Evolutionary conservation across 768 basidiomycete genomes (phyloP), one percentile per base, ranked within the genome.

Genomic region (Boletus rubescentipes): DNA sequence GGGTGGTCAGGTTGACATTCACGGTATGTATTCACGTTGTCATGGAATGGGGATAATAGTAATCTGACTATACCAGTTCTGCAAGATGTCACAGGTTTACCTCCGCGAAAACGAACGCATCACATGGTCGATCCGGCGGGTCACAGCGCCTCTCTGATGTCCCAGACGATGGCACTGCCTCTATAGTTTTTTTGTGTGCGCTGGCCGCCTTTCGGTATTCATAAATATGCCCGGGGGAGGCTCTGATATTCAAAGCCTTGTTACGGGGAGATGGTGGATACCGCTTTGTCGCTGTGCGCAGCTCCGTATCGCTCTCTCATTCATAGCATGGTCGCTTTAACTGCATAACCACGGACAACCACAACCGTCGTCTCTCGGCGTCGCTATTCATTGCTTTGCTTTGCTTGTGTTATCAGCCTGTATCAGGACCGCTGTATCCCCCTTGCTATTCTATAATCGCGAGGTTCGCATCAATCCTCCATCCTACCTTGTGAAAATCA

Each of bases 61-160:
- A 41, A 53, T 45, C 48, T 60, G 41, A 60, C 51, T 39, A 30
- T 8, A 21, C 21, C 30, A 69, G 69, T 69, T 26, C 50, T 72
- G 44, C 74, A 83, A 72, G 82, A 83, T 58, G 73, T 84, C 58
- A 67, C 80, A 54, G 75, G 73, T 38, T 64, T 84, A 42, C 82
- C 84, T 16, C 66, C 73, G 20, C 77, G 85, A 64, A 86, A 87
- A 70, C 81, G 85, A 50, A 72, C 79, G 20, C 85, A 86, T 67
- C 84, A 85, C 65, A 80, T 85, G 76, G 81, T 85, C 70, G 75
- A 85, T 65, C 69, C 66, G 74, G 82, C 61, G 68, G 80, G 74
- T 49, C 71, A 75, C 63, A 77, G 73, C 55, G 72, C 78, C 46
- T 75, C 81, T 42, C 61, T 86, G 60, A 83, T 83, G 61, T 67